Percentiles rank a stretch among this genome's conserved stretches.
Conservation (phyloP, 2,329 filamentous ascomycete genomes). For the Phyllosticta ampelicida region DNA sequence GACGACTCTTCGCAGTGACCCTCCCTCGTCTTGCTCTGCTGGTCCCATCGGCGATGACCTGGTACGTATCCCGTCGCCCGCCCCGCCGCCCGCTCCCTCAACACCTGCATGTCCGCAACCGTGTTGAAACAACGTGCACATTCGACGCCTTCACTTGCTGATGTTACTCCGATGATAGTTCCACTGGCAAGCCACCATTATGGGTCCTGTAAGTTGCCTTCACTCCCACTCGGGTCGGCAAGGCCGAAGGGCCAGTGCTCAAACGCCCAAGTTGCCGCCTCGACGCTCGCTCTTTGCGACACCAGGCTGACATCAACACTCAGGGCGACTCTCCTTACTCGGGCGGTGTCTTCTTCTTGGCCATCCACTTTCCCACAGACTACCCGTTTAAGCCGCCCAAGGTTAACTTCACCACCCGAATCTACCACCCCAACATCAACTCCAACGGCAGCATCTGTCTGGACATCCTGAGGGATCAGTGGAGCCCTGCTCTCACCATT, state of each 20-base stretch:
- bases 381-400: slow-evolving; percentile 99
- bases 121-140: slow-evolving; percentile 12
- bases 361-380: slow-evolving; percentile 98
- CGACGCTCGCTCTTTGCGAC: background rate
- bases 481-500: slow-evolving; percentile 96
- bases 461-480: slow-evolving; percentile 97
- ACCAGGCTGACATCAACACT: slow-evolving; percentile 20
- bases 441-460: slow-evolving; percentile 98
- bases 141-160: background rate
- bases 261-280: slow-evolving; percentile 2
- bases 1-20: slow-evolving; percentile 56
- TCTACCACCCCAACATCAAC: slow-evolving; percentile 99
- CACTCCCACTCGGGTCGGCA: slow-evolving; percentile 13
- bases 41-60: slow-evolving; percentile 94
- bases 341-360: slow-evolving; percentile 96
- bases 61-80: slow-evolving; percentile 52
- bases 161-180: slow-evolving; percentile 49
- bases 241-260: slow-evolving; percentile 4
- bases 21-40: slow-evolving; percentile 96
- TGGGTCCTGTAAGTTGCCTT: slow-evolving; percentile 77
- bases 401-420: slow-evolving; percentile 99
- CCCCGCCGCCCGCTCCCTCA: slow-evolving; percentile 6
- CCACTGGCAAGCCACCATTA: slow-evolving; percentile 99
- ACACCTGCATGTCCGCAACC: slow-evolving; percentile 21
- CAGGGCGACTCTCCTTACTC: slow-evolving; percentile 95